These are phyloP conservation scores for Didymellaceae sp. DNA, from an alignment of 2,329 filamentous ascomycete species.

Conservation along the genomic window DNA sequence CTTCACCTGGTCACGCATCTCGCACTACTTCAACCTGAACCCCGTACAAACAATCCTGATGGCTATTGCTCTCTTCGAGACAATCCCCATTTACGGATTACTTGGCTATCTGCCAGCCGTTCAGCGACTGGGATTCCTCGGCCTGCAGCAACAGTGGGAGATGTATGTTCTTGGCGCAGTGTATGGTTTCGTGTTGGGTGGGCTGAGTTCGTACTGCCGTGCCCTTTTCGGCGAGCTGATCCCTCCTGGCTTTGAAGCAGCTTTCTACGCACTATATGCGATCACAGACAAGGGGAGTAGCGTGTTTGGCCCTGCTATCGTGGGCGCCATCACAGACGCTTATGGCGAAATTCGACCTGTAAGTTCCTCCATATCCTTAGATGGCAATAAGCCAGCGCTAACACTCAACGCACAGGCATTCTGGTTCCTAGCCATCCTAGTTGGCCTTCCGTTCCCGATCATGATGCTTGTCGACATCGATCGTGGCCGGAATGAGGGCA, in stretches of 20 bases:
- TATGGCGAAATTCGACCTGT: constrained; percentile 57
- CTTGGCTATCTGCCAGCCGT: constrained; percentile 86
- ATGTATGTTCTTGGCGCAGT: constrained; percentile 93
- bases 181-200: constrained; percentile 94
- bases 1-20: constrained; percentile 85
- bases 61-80: constrained; percentile 89
- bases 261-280: constrained; percentile 95
- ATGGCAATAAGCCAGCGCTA: background rate
- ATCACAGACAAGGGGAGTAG: constrained; percentile 97
- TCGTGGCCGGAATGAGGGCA: constrained; percentile 53
- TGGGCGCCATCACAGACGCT: constrained; percentile 87
- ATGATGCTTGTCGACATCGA: constrained; percentile 88
- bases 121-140: constrained; percentile 74
- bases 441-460: constrained; percentile 82
- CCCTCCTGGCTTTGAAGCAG: constrained; percentile 90
- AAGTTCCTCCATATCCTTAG: constrained; percentile 22
- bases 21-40: constrained; percentile 69
- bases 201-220: constrained; percentile 88
- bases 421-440: constrained; percentile 86
- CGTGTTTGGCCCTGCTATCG: constrained; percentile 91
- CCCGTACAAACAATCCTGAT: constrained; percentile 89
- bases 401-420: constrained; percentile 65
- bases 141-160: constrained; percentile 93
- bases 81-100: constrained; percentile 91
- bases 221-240: constrained; percentile 93